Evolutionary conservation across 257 asterid species (phyloP).

Genomic region (Apocynum venetum): DNA sequence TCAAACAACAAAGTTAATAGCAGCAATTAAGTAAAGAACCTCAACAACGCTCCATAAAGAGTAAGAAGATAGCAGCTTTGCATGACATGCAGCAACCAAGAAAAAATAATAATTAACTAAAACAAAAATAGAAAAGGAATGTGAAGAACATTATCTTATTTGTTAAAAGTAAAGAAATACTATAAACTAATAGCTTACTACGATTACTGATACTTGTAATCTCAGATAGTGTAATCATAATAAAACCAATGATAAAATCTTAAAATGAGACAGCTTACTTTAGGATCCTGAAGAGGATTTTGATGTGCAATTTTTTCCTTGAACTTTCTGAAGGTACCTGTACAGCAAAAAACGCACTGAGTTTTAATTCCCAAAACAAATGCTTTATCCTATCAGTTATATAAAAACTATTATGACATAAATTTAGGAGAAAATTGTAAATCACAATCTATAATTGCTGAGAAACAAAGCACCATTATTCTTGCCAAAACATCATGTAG

Average conservation of each 20-base stretch:
- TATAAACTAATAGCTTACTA: neutral
- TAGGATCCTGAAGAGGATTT: constrained; percentile 46
- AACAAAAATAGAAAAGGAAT: no score
- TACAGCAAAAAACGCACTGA: constrained; percentile 7
- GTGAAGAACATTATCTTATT: neutral
- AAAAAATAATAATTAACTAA: no score
- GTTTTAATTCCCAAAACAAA: neutral
- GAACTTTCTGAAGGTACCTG: constrained; percentile 92
- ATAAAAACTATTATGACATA: neutral
- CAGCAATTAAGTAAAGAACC: neutral
- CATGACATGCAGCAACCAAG: no score
- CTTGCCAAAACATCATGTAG: neutral
- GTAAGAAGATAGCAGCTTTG: neutral
- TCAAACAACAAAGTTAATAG: neutral
- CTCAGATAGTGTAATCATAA: neutral
- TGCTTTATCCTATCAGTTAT: neutral
- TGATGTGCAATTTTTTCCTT: constrained; percentile 73
- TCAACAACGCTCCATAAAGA: neutral
- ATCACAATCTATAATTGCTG: neutral
- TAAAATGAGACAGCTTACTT: constrained; percentile 34
- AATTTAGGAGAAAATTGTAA: neutral
- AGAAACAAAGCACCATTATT: neutral
- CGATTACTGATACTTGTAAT: neutral
- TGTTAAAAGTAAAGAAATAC: neutral
- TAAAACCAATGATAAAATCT: constrained; percentile 4